Base-by-base conservation (phyloP, 352 stramenopile genomes). In the Phytophthora colocasiae region DNA sequence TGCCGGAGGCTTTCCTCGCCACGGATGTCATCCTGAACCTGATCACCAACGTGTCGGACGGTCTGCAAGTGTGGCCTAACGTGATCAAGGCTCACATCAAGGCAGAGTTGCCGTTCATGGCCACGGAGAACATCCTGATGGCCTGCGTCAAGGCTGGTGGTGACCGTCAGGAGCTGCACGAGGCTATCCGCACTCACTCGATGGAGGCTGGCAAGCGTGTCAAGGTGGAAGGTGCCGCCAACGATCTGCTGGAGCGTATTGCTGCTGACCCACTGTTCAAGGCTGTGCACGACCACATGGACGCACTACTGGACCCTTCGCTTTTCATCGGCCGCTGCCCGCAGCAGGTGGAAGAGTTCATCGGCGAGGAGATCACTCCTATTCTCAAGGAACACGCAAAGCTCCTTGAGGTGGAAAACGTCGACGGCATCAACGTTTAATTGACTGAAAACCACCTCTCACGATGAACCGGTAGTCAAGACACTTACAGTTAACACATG, bases 121-220 rank as follows among this genome's bases (percentile, higher is more conserved):
- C 97, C 26, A 99, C 98, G 9, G 98, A 99, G 78, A 98, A 98
- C 74, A 99, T 99, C 73, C 74, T 99, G 41, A 99, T 99, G 98
- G 97, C 98, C 40, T 99, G 97, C 73, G 90, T 98, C 49, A 99
- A 99, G 92, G 94, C 93, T 11, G 97, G 98, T 27, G 98, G 98
- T n/a, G 97, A 99, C 71, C 91, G 98, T 55, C 97, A 99, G 73
- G 83, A 92, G 61, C 82, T 99, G 44, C 98, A 99, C 81, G 98
- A 99, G 82, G 96, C 96, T 12, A 99, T 99, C 59, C 93, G 98
- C 59, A 97, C 98, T 53, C 96, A 99, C 81, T 99, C 96, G 55
- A 99, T 99, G 97, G 97, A 93, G 53, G 97, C 98, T 11, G 97
- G 96, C 49, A 97, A 94, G 71, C 91, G 97, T 48, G 97, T 99